Percentiles rank a stretch among this genome's conserved stretches.
phyloP scores from a whole-genome alignment of 2,329 filamentous ascomycete genomes.

The Thielaviopsis populi region DNA sequence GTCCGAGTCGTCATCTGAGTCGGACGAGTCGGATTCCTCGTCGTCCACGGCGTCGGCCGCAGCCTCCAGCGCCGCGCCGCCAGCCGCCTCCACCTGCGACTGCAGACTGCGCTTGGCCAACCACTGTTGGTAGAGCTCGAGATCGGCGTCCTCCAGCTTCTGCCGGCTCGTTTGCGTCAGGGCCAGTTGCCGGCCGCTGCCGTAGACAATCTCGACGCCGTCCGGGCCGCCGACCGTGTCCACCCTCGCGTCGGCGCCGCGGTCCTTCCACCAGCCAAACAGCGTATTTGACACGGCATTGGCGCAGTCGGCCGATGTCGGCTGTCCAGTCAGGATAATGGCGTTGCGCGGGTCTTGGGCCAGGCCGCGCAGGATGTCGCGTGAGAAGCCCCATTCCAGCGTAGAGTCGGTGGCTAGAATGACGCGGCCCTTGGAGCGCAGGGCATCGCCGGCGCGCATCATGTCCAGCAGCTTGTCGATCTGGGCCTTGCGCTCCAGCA shows the following conservation, averaged over 20 bases:
- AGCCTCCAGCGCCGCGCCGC: conserved; percentile 53
- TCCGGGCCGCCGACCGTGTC: conserved; percentile 41
- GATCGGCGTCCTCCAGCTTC: conserved; percentile 59
- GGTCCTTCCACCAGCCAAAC: conserved; percentile 66
- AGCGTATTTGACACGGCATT: conserved; percentile 50
- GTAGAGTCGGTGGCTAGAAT: conserved; percentile 84
- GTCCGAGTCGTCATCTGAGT: conserved; percentile 77
- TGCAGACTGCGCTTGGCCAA: conserved; percentile 77
- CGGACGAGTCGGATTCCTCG: conserved; percentile 72
- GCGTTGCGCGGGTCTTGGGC: conserved; percentile 67
- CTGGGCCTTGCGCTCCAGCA: conserved; percentile 70
- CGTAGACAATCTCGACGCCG: conserved; percentile 50
- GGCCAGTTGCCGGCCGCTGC: conserved; percentile 45
- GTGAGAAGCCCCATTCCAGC: conserved; percentile 89
- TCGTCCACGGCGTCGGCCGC: conserved; percentile 56
- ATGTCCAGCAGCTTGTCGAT: conserved; percentile 52
- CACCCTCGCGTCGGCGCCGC: conserved; percentile 41
- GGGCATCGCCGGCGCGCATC: conserved; percentile 27
- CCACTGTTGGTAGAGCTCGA: conserved; percentile 78
- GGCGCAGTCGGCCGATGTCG: conserved; percentile 30
- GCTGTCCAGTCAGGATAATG: conserved; percentile 70
- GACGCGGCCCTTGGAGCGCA: conserved; percentile 42
- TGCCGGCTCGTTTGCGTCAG: conserved; percentile 46
- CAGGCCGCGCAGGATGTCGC: conserved; percentile 58
- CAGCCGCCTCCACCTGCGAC: conserved; percentile 53